Conservation (phyloP, 768 basidiomycete species). For the Kwoniella bestiolae region DNA sequence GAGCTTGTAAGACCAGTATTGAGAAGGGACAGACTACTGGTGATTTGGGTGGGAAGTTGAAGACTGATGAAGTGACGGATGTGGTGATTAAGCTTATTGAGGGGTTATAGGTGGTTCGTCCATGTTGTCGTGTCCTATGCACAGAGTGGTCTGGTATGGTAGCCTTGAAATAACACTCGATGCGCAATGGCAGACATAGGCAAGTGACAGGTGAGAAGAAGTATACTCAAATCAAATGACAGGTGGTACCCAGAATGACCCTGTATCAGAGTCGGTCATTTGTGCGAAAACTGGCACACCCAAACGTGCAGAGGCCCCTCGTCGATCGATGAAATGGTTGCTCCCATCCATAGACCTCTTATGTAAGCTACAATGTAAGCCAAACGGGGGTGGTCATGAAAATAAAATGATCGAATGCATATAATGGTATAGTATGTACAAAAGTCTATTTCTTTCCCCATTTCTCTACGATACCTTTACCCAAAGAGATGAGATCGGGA, state of each 20-base stretch:
- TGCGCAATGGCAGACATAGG: too few species aligned
- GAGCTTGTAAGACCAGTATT: conserved; percentile 25
- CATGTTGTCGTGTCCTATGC: background rate
- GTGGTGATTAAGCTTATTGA: conserved; percentile 17
- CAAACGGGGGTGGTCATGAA: too few species aligned
- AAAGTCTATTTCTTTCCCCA: conserved; percentile 36
- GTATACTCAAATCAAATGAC: too few species aligned
- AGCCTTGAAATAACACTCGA: too few species aligned
- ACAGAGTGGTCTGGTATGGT: background rate
- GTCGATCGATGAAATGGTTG: too few species aligned
- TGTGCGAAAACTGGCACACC: too few species aligned
- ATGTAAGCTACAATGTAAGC: too few species aligned
- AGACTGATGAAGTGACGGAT: conserved; percentile 21
- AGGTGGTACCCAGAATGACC: too few species aligned
- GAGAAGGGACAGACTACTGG: conserved; percentile 27
- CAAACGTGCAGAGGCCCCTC: too few species aligned
- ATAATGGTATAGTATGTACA: background rate
- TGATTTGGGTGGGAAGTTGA: conserved; percentile 33
- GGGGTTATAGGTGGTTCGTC: background rate
- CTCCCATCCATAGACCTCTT: too few species aligned
- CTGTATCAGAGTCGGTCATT: too few species aligned
- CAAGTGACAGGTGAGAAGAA: too few species aligned
- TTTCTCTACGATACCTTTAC: conserved; percentile 42
- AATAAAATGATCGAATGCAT: background rate
- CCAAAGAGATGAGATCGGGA: conserved; percentile 32